Base-by-base conservation (phyloP, 306 rosid genomes). In the Boehmeria nivea region DNA sequence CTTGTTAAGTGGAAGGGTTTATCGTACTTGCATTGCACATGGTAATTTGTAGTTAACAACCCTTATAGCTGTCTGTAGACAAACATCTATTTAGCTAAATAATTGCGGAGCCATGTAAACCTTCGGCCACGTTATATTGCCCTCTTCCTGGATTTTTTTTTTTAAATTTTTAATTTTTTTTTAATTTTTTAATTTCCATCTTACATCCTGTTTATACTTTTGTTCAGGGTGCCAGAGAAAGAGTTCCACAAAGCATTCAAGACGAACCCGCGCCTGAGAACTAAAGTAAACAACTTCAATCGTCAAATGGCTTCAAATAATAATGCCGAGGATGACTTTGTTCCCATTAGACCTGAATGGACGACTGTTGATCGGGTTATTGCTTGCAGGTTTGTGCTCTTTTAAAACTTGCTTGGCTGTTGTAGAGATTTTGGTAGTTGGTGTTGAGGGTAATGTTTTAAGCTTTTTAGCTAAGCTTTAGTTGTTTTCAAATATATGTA, bases 1-100 rank as follows among this genome's bases (percentile, higher is more conserved):
- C 96, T 87, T 36, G 95, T 93, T 21, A 93, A 93, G 84, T 93
- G 99, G 99, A 93, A 93, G 73, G 99, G 86, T 25, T 68, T 85
- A 36, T 93, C 99, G 4, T 93, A 87, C 75, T 62, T 93, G 72
- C 99, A 93, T 38, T 85, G 95, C 70, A 67, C 88, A 57, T 93
- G 99, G 99, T 93, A 81, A 83, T 20, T 4, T 27, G 11, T 40
- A 12, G 17, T 42, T 54, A 26, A 16, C n/a, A n/a, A n/a, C n/a
- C n/a, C n/a, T 33, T 33, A 37, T 48, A 38, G 8, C 18, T 54
- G 24, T 20, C 11, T 46, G 25, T 20, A 19, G 51, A 34, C 10
- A 34, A 17, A 13, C 27, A 22, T 16, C 45, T 27, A 51, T 12
- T 33, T 40, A 40, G 53, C 57, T 23, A 8, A 24, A 40, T 16